Evolutionary conservation across 805 yeast species (phyloP).

Genomic region (Cyberlindnera nakhonratchasimensis): DNA sequence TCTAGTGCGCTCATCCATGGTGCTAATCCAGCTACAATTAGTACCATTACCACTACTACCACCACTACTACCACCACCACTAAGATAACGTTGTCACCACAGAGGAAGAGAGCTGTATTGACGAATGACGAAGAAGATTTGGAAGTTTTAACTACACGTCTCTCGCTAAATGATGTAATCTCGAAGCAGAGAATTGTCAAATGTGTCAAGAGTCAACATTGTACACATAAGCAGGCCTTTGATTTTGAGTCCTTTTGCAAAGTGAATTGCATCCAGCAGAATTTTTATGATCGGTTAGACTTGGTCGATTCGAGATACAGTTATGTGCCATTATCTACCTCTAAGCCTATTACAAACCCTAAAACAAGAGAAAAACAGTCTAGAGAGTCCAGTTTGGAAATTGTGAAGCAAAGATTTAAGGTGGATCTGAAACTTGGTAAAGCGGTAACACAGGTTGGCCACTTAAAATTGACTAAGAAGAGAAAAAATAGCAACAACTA

Average conservation of each 20-base stretch:
- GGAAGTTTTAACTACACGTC: conserved; percentile 13
- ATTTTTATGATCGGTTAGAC: conserved; percentile 5
- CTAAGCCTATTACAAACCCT: too few relatives aligned
- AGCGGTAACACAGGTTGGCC: not conserved
- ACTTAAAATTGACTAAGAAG: conserved; percentile 14
- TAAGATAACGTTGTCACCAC: not conserved
- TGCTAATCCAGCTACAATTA: not conserved
- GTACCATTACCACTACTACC: not conserved
- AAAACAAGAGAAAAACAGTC: not conserved
- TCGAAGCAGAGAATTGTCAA: conserved; percentile 16
- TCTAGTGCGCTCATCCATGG: too few relatives aligned
- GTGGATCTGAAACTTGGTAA: conserved; percentile 5
- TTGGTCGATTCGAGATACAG: conserved; percentile 5
- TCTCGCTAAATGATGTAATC: conserved; percentile 17
- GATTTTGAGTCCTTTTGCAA: conserved; percentile 16
- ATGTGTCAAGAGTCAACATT: conserved; percentile 16
- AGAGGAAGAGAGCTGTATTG: not conserved
- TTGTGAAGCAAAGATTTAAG: conserved; percentile 8
- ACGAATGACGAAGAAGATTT: conserved; percentile 14
- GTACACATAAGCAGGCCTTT: conserved; percentile 18
- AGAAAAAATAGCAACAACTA: not conserved
- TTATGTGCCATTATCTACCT: not conserved
- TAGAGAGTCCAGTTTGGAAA: conserved; percentile 1
- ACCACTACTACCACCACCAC: not conserved
- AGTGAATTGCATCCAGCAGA: conserved; percentile 4